Evolutionary conservation across 1,284 basidiomycete species (phyloP).

Genomic region (Tylopilus orsonianus): DNA sequence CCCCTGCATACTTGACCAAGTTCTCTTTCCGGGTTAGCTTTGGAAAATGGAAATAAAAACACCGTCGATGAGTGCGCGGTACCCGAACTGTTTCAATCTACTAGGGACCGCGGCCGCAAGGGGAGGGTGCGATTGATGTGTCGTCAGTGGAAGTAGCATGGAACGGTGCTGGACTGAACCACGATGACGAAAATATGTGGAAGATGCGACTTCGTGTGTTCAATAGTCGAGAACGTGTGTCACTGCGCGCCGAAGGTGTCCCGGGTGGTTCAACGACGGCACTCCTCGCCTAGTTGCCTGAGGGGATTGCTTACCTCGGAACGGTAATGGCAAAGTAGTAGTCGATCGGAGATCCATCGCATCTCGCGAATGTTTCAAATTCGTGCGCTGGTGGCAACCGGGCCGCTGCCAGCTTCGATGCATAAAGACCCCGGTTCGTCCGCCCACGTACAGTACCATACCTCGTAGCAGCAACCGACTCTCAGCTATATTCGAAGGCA

Average conservation of each 20-base stretch:
- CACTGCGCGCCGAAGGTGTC: too few species aligned
- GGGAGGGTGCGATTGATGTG: conserved; percentile 11
- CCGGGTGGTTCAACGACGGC: too few species aligned
- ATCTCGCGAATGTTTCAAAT: too few species aligned
- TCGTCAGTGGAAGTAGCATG: conserved; percentile 17
- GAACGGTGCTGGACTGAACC: background rate
- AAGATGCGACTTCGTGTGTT: too few species aligned
- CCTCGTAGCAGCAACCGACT: background rate
- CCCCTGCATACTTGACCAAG: conserved; percentile 49
- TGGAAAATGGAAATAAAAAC: conserved; percentile 53
- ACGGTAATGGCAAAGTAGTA: too few species aligned
- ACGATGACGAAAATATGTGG: background rate
- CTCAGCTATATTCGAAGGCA: conserved; percentile 2
- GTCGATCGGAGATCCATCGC: too few species aligned
- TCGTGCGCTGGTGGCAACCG: too few species aligned
- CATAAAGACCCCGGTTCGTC: conserved; percentile 6
- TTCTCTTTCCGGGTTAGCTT: conserved; percentile 48
- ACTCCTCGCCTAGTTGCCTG: too few species aligned
- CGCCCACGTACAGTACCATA: background rate
- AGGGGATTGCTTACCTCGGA: too few species aligned
- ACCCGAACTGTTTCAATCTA: conserved; percentile 17
- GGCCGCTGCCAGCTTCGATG: too few species aligned
- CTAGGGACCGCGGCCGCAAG: background rate
- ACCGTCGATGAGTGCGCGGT: conserved; percentile 48
- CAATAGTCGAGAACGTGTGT: too few species aligned